These are phyloP conservation scores for Oryza brachyantha DNA, from an alignment of 176 grass and related monocot species.

Conservation along the genomic window DNA sequence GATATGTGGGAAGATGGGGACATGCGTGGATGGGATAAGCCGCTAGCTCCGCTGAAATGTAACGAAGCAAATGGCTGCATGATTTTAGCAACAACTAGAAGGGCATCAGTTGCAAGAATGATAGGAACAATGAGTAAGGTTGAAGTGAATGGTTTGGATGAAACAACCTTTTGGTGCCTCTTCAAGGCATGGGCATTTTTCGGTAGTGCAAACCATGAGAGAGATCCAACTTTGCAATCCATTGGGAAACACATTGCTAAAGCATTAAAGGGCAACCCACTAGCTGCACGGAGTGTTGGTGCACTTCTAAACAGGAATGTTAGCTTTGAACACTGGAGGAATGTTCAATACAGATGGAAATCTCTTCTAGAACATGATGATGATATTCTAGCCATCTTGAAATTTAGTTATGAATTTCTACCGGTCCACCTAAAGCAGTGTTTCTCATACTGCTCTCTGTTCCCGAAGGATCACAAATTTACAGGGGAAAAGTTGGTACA, in stretches of 20 bases:
- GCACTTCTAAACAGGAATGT: too few relatives aligned
- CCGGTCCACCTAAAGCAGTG: not conserved
- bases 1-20: conserved; percentile 17
- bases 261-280: not conserved
- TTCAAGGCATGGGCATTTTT: conserved; percentile 55
- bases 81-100: too few relatives aligned
- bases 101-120: conserved; percentile 23
- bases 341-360: conserved; percentile 19
- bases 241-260: conserved; percentile 5
- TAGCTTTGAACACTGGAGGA: not conserved
- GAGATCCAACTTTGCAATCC: not conserved
- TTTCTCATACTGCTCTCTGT: conserved; percentile 20
- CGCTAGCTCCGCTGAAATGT: conserved; percentile 18
- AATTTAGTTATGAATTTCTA: conserved; percentile 24
- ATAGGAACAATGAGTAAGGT: not conserved
- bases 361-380: not conserved
- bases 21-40: not conserved
- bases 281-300: too few relatives aligned
- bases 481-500: too few relatives aligned
- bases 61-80: too few relatives aligned
- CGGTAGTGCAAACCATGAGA: conserved; percentile 14
- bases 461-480: conserved; percentile 28
- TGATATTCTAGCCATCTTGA: conserved; percentile 8
- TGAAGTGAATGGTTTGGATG: conserved; percentile 25
- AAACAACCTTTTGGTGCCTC: conserved; percentile 35